Conservation (phyloP, 2,329 filamentous ascomycete species). For the Triangularia verruculosa region DNA sequence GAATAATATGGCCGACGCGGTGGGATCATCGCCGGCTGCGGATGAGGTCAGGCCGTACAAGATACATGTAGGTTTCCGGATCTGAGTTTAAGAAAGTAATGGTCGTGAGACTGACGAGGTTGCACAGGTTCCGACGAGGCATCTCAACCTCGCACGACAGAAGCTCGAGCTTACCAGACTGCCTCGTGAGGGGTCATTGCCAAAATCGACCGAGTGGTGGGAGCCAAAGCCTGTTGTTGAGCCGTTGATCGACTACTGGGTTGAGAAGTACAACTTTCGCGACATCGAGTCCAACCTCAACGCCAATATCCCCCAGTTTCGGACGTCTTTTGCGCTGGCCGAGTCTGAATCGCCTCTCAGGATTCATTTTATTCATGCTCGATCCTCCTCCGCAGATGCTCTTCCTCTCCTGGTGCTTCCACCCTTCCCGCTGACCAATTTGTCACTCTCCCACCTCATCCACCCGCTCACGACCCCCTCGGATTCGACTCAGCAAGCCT, state of each 20-base stretch:
- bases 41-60: conserved; percentile 54
- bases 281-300: conserved; percentile 58
- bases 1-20: conserved; percentile 8
- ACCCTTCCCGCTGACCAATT: conserved; percentile 62
- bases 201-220: conserved; percentile 49
- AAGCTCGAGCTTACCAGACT: conserved; percentile 66
- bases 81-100: background rate
- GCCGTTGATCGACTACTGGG: conserved; percentile 62
- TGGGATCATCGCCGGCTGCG: conserved; percentile 33
- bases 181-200: conserved; percentile 54
- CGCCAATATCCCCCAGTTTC: conserved; percentile 58
- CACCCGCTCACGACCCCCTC: conserved; percentile 34
- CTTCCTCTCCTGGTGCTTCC: conserved; percentile 64
- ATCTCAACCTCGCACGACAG: conserved; percentile 63
- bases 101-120: background rate
- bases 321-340: conserved; percentile 50
- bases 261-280: conserved; percentile 65
- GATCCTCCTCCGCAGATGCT: conserved; percentile 50
- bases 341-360: conserved; percentile 42
- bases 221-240: conserved; percentile 56
- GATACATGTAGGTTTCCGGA: conserved; percentile 49
- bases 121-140: conserved; percentile 60
- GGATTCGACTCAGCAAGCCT: conserved; percentile 42
- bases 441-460: conserved; percentile 57
- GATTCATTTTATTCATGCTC: conserved; percentile 63